phyloP scores from a whole-genome alignment of 202 grass and related monocot species.

The Zizania palustris region DNA sequence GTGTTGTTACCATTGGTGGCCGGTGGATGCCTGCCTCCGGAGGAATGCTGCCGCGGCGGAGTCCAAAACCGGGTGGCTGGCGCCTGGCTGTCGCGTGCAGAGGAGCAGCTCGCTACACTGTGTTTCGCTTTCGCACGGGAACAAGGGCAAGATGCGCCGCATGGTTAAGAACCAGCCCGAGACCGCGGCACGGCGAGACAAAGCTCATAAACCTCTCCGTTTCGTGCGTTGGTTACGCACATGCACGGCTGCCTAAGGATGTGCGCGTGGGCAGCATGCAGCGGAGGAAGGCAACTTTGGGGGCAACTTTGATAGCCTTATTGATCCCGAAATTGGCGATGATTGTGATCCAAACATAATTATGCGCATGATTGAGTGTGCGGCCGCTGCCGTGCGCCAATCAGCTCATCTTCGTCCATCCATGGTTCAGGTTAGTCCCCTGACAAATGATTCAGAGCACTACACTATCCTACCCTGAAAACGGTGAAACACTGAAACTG shows the following conservation, averaged over 20 bases:
- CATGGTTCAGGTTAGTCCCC: slow-evolving; percentile 44
- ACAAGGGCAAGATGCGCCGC: slow-evolving; percentile 14
- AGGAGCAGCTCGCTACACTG: not conserved
- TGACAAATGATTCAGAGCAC: not conserved
- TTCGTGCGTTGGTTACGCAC: not conserved
- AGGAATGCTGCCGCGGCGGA: not conserved
- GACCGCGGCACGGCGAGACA: not conserved
- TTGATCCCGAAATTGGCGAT: slow-evolving; percentile 35
- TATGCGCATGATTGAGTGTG: slow-evolving; percentile 50
- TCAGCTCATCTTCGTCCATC: slow-evolving; percentile 35
- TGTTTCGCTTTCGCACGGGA: slow-evolving; percentile 34
- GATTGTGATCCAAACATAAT: slow-evolving; percentile 29
- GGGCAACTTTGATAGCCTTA: slow-evolving; percentile 17
- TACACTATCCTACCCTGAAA: not conserved
- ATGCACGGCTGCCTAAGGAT: no score
- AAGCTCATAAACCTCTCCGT: slow-evolving; percentile 18
- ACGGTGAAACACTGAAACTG: not conserved
- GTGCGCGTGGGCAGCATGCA: no score
- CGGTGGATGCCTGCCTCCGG: not conserved
- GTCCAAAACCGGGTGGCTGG: slow-evolving; percentile 5
- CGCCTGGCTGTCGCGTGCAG: slow-evolving; percentile 2
- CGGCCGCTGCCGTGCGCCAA: slow-evolving; percentile 28
- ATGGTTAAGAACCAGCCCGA: slow-evolving; percentile 26
- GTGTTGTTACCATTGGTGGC: no score
- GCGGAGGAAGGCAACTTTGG: slow-evolving; percentile 23